Evolutionary conservation across 164 flowering plant genomes (phyloP), one percentile per base, ranked within the genome.

Genomic region (Buxus sempervirens): DNA sequence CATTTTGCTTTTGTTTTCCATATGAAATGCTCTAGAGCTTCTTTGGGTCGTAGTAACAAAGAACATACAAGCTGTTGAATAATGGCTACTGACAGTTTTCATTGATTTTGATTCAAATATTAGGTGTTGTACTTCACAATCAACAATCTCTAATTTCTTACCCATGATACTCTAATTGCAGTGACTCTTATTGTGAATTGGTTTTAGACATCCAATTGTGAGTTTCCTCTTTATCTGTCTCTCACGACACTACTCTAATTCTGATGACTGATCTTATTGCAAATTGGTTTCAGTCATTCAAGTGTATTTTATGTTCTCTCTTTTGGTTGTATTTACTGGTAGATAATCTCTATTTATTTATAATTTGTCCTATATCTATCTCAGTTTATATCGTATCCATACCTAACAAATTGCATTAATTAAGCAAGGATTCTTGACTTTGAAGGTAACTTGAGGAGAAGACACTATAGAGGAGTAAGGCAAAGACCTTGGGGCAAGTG

Each of bases 401-500:
- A 26, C 10, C 51, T 45, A 45, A 45, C 51, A 45, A 45, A 45
- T 10, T 45, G 18, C 16, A 45, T 15, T 45, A 41, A 41, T 41
- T 41, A 45, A 45, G 18, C 51, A 15, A 45, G 51, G 51, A 10
- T 32, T 10, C 51, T 10, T 45, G 51, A 48, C 2, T 10, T 24
- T 56, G 66, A 62, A 73, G 79, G 72, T 22, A 76, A 66, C 32
- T 21, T 42, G 19, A 75, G 79, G 68, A 81, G 80, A 75, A 86
- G 88, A 70, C 85, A 84, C 72, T 90, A 90, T 56, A 85, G 96
- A 83, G 96, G 96, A 57, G 96, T 90, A 1, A 77, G 96, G 75
- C 96, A 90, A 65, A 70, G 95, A 58, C 95, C 95, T 55, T 89
- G 95, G 95, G 95, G 95, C 0, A 89, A 87, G 63, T 89, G 86